A percentile compares a stretch with the other conserved stretches of the same genome.
phyloP scores from a whole-genome alignment of 257 asterid species.

The Nicotiana otophora region DNA sequence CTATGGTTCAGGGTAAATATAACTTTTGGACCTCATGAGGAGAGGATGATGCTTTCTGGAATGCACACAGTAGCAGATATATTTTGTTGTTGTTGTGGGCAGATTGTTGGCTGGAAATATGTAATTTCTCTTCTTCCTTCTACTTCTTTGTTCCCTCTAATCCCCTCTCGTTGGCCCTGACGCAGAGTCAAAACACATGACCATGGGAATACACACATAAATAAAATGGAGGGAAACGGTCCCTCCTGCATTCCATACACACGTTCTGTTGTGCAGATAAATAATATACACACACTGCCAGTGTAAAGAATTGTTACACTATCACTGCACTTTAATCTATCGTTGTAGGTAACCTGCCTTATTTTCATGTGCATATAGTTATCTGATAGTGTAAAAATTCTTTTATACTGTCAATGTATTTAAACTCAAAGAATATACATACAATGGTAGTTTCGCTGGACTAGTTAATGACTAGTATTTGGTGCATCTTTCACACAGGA shows the following conservation, averaged over 20 bases:
- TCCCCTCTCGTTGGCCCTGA: not conserved
- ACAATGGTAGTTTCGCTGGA: not conserved
- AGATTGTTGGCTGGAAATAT: constrained; percentile 84
- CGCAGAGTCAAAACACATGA: not conserved
- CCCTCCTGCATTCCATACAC: not conserved
- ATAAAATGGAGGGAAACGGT: not conserved
- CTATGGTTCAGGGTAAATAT: constrained; percentile 44
- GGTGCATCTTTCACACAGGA: constrained; percentile 33
- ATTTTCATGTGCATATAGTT: no score
- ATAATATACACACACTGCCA: not conserved
- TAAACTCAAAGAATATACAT: not conserved
- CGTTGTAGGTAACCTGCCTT: not conserved
- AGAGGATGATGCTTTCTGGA: constrained; percentile 77
- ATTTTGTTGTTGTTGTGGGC: constrained; percentile 76
- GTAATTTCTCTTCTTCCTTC: constrained; percentile 28
- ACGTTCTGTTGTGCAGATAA: not conserved
- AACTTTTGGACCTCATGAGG: constrained; percentile 60
- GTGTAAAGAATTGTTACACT: not conserved
- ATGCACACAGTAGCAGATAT: constrained; percentile 73
- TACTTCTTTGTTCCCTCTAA: not conserved
- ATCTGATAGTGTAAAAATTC: no score
- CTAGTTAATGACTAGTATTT: not conserved
- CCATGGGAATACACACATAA: not conserved
- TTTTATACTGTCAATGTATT: not conserved
- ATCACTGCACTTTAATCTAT: not conserved